Base-by-base conservation (phyloP, 140 eudicot species). In the Anethum foeniculum region DNA sequence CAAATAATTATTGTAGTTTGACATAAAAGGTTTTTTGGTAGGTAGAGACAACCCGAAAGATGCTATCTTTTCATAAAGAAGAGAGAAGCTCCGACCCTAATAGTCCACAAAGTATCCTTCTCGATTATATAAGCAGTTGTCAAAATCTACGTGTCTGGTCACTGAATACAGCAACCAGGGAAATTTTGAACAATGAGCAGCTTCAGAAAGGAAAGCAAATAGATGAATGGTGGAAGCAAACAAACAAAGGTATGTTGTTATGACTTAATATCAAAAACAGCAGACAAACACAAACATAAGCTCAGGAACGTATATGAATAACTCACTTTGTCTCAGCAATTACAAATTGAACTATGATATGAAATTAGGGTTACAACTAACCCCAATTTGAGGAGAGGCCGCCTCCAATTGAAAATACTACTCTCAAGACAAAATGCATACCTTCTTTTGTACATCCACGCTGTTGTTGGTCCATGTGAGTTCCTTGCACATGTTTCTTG, bases 151-250 rank as follows among this genome's bases (percentile, higher is more conserved):
- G 98, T 6, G 92, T 94, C 71, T 94, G 97, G 97, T 88, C 98
- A 64, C 75, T 94, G 56, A 92, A 92, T 73, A 83, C 97, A 52
- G 69, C 92, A 18, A 92, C 94, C 78, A 88, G 98, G 82, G 98
- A 94, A 77, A 89, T 86, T 86, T 83, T 94, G 82, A 92, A 92
- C 43, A 85, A 89, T 56, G 98, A 94, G 82, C 97, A 90, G 82
- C 96, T 92, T 81, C 98, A 92, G 77, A 94, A 94, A 89, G 98
- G 98, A 86, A 94, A 94, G 82, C 98, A 92, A 77, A 94, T 94
- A 69, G 98, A 94, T 85, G 98, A 94, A 83, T 94, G 97, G 98
- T 92, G 98, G 98, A 92, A 84, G 82, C 97, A 94, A 90, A 93
- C 81, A 77, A 88, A 86, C 82, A 94, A 92, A 92, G 98, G 98